Percentiles rank a stretch among this genome's conserved stretches.
These are phyloP conservation scores for Ophiostoma ulmi DNA, from an alignment of 2,329 filamentous ascomycete genomes.

Conservation along the genomic window DNA sequence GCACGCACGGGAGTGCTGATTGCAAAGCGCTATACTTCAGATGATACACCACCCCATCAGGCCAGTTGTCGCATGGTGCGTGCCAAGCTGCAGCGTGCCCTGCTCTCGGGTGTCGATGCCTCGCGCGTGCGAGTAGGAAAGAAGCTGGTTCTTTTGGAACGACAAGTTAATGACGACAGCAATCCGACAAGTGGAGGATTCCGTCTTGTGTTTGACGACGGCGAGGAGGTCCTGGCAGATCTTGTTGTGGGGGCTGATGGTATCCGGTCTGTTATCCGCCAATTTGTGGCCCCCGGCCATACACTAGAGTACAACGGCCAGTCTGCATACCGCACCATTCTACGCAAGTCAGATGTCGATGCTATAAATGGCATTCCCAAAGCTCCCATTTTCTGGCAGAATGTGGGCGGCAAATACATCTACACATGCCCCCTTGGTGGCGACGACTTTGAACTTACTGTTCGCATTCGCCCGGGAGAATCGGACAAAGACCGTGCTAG, in stretches of 20 bases:
- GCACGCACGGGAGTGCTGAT: constrained; percentile 34
- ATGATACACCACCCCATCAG: constrained; percentile 30
- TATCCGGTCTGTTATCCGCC: constrained; percentile 40
- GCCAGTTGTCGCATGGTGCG: constrained; percentile 33
- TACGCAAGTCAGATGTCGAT: constrained; percentile 29
- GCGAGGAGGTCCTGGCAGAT: constrained; percentile 38
- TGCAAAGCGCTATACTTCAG: constrained; percentile 27
- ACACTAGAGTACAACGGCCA: constrained; percentile 42
- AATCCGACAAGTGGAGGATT: constrained; percentile 34
- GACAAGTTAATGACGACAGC: background rate
- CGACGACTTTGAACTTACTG: constrained; percentile 36
- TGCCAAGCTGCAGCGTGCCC: constrained; percentile 44
- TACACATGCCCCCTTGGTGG: constrained; percentile 35
- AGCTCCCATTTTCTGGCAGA: constrained; percentile 34
- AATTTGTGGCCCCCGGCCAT: constrained; percentile 39
- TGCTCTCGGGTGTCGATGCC: constrained; percentile 43
- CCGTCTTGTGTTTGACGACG: constrained; percentile 44
- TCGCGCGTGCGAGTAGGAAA: constrained; percentile 43
- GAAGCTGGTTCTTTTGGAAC: constrained; percentile 38
- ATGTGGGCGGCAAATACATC: constrained; percentile 32
- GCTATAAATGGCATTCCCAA: constrained; percentile 33
- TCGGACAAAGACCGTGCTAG: constrained; percentile 28
- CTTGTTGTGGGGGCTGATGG: constrained; percentile 50
- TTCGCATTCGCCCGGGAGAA: constrained; percentile 29
- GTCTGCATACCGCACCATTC: constrained; percentile 35